Evolutionary conservation across 2,329 filamentous ascomycete species (phyloP).

Genomic region (Diaporthe batatas): DNA sequence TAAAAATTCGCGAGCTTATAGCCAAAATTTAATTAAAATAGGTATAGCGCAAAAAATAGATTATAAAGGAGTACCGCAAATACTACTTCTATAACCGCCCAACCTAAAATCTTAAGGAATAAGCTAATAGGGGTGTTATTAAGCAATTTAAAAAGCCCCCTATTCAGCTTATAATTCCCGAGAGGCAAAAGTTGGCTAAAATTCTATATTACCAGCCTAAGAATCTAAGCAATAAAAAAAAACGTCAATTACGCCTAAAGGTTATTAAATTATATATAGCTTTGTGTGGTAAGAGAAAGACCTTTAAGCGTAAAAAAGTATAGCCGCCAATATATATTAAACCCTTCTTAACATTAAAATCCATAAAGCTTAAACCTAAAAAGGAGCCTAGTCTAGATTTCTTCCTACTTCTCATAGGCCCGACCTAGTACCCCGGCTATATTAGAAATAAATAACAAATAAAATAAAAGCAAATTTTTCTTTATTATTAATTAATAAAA

Average conservation of each 20-base stretch:
- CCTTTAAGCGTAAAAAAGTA: slow-evolving; percentile 15
- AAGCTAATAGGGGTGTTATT: slow-evolving; percentile 43
- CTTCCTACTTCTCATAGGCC: slow-evolving; percentile 23
- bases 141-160: slow-evolving; percentile 36
- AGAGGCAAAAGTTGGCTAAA: slow-evolving; percentile 32
- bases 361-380: background rate
- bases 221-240: slow-evolving; percentile 13
- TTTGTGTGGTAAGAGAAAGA: slow-evolving; percentile 40
- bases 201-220: slow-evolving; percentile 36
- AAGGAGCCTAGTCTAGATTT: slow-evolving; percentile 5
- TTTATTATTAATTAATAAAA: no score
- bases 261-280: slow-evolving; percentile 26
- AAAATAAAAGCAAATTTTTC: no score
- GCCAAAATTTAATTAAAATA: slow-evolving; percentile 44
- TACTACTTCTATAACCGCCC: slow-evolving; percentile 45
- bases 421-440: slow-evolving; percentile 37
- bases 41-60: slow-evolving; percentile 41
- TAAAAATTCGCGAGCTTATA: slow-evolving; percentile 45
- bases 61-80: slow-evolving; percentile 46
- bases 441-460: slow-evolving; percentile 37
- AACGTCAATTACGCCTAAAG: slow-evolving; percentile 22
- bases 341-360: slow-evolving; percentile 6
- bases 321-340: background rate
- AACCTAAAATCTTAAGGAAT: slow-evolving; percentile 2
- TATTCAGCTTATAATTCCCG: slow-evolving; percentile 39